Evolutionary conservation across 306 rosid species (phyloP).

Genomic region (Casuarina equisetifolia): DNA sequence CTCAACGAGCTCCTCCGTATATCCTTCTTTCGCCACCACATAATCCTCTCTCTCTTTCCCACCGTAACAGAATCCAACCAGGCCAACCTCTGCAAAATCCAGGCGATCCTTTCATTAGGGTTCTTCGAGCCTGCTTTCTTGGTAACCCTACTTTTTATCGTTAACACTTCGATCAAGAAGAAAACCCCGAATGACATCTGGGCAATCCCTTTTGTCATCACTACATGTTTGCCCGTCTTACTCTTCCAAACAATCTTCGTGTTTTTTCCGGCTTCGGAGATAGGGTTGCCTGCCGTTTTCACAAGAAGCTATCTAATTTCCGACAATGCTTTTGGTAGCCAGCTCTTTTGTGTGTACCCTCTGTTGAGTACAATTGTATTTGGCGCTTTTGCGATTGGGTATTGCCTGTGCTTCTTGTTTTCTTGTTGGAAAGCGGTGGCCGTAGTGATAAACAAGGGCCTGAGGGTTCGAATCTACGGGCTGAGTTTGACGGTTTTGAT

Average conservation of each 20-base stretch:
- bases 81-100: constrained; percentile 49
- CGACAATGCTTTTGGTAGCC: neutral
- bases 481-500: constrained; percentile 38
- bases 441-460: constrained; percentile 67
- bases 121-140: constrained; percentile 75
- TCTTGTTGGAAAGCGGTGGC: constrained; percentile 64
- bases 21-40: constrained; percentile 41
- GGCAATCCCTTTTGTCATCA: constrained; percentile 37
- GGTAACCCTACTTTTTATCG: constrained; percentile 61
- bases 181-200: constrained; percentile 33
- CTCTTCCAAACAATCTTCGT: constrained; percentile 35
- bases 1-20: constrained; percentile 58
- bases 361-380: constrained; percentile 46
- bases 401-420: constrained; percentile 47
- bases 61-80: constrained; percentile 14
- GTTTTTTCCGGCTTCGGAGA: constrained; percentile 30
- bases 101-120: constrained; percentile 53
- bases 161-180: constrained; percentile 53
- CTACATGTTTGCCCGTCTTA: constrained; percentile 40
- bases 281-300: constrained; percentile 28
- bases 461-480: constrained; percentile 47
- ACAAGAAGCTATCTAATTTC: constrained; percentile 17
- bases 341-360: constrained; percentile 58
- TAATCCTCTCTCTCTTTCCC: constrained; percentile 28
- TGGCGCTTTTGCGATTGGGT: constrained; percentile 40